phyloP scores from a whole-genome alignment of 164 flowering plant genomes.

The Paratinospora sagittata region DNA sequence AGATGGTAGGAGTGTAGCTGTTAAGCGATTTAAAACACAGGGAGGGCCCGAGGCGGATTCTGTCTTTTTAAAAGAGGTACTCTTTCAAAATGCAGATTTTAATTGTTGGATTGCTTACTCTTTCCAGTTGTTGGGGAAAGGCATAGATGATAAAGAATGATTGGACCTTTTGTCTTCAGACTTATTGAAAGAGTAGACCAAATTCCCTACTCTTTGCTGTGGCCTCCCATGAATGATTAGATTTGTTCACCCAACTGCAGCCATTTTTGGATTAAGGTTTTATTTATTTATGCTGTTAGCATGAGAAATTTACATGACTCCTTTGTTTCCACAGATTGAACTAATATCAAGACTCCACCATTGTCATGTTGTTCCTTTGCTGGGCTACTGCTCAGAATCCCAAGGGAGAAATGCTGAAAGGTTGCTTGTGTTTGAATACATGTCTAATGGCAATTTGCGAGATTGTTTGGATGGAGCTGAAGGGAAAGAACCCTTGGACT shows the following conservation, averaged over 20 bases:
- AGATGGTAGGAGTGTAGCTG: conserved; percentile 73
- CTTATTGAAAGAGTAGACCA: too few species aligned
- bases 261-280: background rate
- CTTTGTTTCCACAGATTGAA: conserved; percentile 50
- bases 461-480: conserved; percentile 62
- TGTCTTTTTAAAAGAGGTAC: conserved; percentile 69
- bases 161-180: too few species aligned
- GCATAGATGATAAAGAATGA: background rate
- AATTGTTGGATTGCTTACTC: background rate
- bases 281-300: background rate
- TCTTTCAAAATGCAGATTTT: conserved; percentile 1
- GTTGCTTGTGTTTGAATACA: conserved; percentile 79
- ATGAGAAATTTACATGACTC: background rate
- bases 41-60: conserved; percentile 65
- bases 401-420: conserved; percentile 67
- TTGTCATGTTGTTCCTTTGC: conserved; percentile 85
- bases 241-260: background rate
- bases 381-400: conserved; percentile 84
- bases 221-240: background rate
- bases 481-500: conserved; percentile 49
- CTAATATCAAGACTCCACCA: conserved; percentile 85
- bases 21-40: conserved; percentile 61
- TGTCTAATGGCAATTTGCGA: conserved; percentile 82
- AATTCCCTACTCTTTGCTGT: background rate
- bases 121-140: background rate